Percentiles rank a stretch among this genome's conserved stretches.
phyloP scores from a whole-genome alignment of 192 early-diverging fungal species.

The Linnemannia schmuckeri region DNA sequence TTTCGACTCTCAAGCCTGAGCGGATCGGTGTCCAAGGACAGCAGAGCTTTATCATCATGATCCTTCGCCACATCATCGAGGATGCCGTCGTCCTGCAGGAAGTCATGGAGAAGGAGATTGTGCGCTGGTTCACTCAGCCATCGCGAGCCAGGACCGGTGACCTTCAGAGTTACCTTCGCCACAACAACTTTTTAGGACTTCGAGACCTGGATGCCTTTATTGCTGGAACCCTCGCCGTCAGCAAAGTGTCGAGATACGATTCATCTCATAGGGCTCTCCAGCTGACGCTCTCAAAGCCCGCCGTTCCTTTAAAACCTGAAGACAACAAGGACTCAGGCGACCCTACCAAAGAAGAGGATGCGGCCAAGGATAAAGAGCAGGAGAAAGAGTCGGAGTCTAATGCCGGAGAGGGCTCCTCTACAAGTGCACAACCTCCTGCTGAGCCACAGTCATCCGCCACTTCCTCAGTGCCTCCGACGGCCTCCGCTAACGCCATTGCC shows the following conservation, averaged over 20 bases:
- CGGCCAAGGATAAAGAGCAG: slow-evolving; percentile 29
- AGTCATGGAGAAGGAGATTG: slow-evolving; percentile 83
- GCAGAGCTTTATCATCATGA: slow-evolving; percentile 83
- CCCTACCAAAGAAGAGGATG: slow-evolving; percentile 33
- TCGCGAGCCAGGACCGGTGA: slow-evolving; percentile 75
- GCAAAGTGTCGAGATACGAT: slow-evolving; percentile 76
- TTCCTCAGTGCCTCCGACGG: not conserved
- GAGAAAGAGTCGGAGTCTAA: slow-evolving; percentile 6
- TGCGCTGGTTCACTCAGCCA: slow-evolving; percentile 78
- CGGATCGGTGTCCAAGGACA: slow-evolving; percentile 82
- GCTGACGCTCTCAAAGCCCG: slow-evolving; percentile 65
- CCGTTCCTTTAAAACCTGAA: not conserved
- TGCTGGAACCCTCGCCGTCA: slow-evolving; percentile 71
- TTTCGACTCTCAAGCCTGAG: slow-evolving; percentile 68
- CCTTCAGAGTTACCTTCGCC: slow-evolving; percentile 76
- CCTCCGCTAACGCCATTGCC: slow-evolving; percentile 25
- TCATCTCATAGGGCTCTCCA: slow-evolving; percentile 69
- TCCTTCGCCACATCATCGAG: slow-evolving; percentile 93
- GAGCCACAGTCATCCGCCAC: not conserved
- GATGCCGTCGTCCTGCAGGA: slow-evolving; percentile 69
- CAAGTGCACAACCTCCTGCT: not conserved
- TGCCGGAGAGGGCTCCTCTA: not conserved
- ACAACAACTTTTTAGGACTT: slow-evolving; percentile 72
- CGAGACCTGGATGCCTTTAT: slow-evolving; percentile 80
- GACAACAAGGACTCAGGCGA: slow-evolving; percentile 39